Evolutionary conservation across 331 rosid species (phyloP), one percentile per base, ranked within the genome.

Genomic region (Dryas integrifolia): DNA sequence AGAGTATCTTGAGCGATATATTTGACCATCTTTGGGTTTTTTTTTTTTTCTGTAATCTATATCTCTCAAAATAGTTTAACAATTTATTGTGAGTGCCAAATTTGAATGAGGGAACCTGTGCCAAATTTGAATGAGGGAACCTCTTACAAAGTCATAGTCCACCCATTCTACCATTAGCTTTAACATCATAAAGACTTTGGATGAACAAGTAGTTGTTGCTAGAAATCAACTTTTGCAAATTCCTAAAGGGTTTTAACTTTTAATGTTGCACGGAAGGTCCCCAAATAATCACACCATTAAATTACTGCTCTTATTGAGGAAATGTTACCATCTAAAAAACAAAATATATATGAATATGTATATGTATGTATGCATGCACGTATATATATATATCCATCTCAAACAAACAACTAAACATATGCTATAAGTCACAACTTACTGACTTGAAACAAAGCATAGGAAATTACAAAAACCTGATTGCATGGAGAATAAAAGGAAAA

Each of bases 351-450:
- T 18, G 21, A 18, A 18, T 18, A 18, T 18, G 21, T 18, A 18
- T 48, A 11, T 15, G 16, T 5, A 10, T 35, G 40, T 48, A 51
- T 26, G 46, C 13, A 18, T 53, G 11, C 0, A 26, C 5, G 4
- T 0, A 30, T 30, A 47, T 65, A 47, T 5, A 35, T 5, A 38
- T 30, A 69, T 40, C 41, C 64, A 24, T 58, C 58, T 45, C 41
- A 57, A 56, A 56, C 55, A 70, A 57, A 13, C 44, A 57, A 26
- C 15, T 16, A 72, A 58, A 46, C 18, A 43, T 24, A 70, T 56
- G 50, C 26, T 24, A 21, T 8, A 56, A 30, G 9, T 56, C 39
- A 41, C 49, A 56, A 41, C 47, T 21, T 43, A 38, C 48, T 9
- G 38, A 44, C 73, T 46, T 62, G 48, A 39, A 48, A 21, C 50